These are phyloP conservation scores for Pseudogymnoascus sp. DNA, from an alignment of 2,329 filamentous ascomycete species.

Conservation along the genomic window DNA sequence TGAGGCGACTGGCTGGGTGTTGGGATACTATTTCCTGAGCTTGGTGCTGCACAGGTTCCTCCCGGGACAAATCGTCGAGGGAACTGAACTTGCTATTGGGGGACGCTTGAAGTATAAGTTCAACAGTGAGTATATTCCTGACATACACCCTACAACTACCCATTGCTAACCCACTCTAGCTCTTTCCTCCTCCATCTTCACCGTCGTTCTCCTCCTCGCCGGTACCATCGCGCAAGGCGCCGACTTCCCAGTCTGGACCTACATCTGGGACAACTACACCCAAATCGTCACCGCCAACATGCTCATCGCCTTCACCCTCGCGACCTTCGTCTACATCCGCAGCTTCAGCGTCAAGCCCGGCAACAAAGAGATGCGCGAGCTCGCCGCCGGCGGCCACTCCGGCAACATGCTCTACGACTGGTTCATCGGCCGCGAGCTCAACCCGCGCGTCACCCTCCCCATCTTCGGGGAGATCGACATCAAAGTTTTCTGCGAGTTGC, in stretches of 20 bases:
- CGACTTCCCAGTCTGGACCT: conserved; percentile 83
- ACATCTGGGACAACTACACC: conserved; percentile 83
- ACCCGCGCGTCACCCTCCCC: conserved; percentile 73
- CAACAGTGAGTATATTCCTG: conserved; percentile 46
- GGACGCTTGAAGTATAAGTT: conserved; percentile 76
- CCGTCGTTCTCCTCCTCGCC: conserved; percentile 60
- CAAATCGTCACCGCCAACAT: conserved; percentile 80
- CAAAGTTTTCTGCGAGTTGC: conserved; percentile 81
- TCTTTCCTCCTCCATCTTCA: conserved; percentile 66
- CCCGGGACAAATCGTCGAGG: conserved; percentile 64
- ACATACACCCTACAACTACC: background rate
- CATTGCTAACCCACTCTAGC: conserved; percentile 40
- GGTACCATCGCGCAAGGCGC: conserved; percentile 72
- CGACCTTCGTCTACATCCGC: conserved; percentile 70
- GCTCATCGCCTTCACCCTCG: conserved; percentile 62
- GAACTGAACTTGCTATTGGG: conserved; percentile 61
- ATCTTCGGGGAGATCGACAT: conserved; percentile 81
- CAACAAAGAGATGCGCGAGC: conserved; percentile 63
- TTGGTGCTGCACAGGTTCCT: conserved; percentile 67
- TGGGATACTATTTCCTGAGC: conserved; percentile 73
- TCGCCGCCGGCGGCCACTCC: conserved; percentile 72
- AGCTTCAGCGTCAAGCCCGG: conserved; percentile 76
- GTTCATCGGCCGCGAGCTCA: conserved; percentile 93
- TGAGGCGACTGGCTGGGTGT: conserved; percentile 58
- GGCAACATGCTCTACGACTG: conserved; percentile 91